Evolutionary conservation across 257 asterid genomes (phyloP), one percentile per base, ranked within the genome.

Genomic region (Gynochthodes officinalis): DNA sequence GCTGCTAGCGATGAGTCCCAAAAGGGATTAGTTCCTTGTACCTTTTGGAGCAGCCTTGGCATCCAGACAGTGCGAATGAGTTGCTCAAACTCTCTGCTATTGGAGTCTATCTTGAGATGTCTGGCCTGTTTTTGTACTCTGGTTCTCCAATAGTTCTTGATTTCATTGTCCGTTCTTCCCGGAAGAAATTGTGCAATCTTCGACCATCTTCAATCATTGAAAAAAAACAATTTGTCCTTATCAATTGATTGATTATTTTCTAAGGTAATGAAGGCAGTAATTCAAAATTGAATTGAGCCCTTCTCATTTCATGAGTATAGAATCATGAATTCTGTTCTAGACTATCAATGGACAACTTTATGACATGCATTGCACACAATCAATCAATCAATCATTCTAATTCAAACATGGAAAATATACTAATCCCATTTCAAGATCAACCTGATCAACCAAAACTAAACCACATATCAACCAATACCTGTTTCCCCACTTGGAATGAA

Each of bases 61-160:
- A 79, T 74, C 86, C 84, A 82, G 27, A 82, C 55, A 30, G 69
- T 50, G 2, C 82, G 79, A 48, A 82, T 71, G 35, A 79, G 37
- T 63, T 79, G 64, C 67, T 79, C 74, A 64, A 82, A 82, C 54
- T 69, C 75, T 13, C n/a, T 18, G 63, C 83, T 79, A 57, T 79
- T 79, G 0, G 80, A 58, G 33, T 79, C 86, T 14, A 82, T 73
- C 70, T 79, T 79, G 11, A 79, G 75, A 72, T 79, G 81, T n/a
- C 80, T 48, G 0, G 82, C 86, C 58, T 82, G 86, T 71, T 79
- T 82, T 32, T 79, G 83, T 15, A 79, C 83, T 28, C 84, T 76
- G 5, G 86, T 82, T 73, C 83, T 73, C 86, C 83, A 79, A 23
- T 76, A 82, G 8, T 82, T 82, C 75, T 82, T 82, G 67, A 79